Percentiles rank a stretch among this genome's conserved stretches.
phyloP scores from a whole-genome alignment of 2,329 filamentous ascomycete genomes.

The Beauveria pseudobassiana region DNA sequence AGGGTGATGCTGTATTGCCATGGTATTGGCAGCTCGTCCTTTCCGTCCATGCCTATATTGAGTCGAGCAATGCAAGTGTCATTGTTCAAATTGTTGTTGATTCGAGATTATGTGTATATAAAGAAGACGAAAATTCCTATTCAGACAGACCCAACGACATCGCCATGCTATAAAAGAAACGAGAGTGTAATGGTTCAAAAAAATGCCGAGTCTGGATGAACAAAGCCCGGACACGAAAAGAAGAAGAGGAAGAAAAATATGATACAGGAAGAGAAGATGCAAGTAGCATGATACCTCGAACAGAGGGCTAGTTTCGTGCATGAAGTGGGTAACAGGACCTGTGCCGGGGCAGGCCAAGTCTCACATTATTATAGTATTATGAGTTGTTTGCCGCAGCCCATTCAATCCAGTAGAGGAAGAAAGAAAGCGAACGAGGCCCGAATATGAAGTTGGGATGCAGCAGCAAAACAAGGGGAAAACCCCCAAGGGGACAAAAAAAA shows the following conservation, averaged over 20 bases:
- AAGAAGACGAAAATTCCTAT: background rate
- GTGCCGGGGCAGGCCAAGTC: background rate
- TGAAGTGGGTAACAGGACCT: background rate
- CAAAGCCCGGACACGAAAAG: background rate
- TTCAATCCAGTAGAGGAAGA: background rate
- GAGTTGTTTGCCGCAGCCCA: background rate
- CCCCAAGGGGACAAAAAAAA: conserved; percentile 4
- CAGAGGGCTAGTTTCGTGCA: background rate
- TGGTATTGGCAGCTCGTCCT: too few relatives aligned
- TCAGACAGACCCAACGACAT: conserved; percentile 8
- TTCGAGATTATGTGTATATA: background rate
- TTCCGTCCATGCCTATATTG: background rate
- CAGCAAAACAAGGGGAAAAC: conserved; percentile 11
- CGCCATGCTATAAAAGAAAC: conserved; percentile 11
- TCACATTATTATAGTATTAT: conserved; percentile 11
- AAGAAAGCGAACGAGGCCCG: conserved; percentile 13
- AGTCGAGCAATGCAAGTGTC: too few relatives aligned
- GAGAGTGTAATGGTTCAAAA: background rate
- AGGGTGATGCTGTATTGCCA: too few relatives aligned
- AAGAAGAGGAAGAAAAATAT: background rate
- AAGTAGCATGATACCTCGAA: background rate
- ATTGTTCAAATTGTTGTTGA: background rate
- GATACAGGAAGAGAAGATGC: conserved; percentile 5
- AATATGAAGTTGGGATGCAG: conserved; percentile 5
- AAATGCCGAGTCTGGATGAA: background rate